Evolutionary conservation across 2,329 filamentous ascomycete species (phyloP), one percentile per base, ranked within the genome.

Genomic region (Colletotrichum sublineola): DNA sequence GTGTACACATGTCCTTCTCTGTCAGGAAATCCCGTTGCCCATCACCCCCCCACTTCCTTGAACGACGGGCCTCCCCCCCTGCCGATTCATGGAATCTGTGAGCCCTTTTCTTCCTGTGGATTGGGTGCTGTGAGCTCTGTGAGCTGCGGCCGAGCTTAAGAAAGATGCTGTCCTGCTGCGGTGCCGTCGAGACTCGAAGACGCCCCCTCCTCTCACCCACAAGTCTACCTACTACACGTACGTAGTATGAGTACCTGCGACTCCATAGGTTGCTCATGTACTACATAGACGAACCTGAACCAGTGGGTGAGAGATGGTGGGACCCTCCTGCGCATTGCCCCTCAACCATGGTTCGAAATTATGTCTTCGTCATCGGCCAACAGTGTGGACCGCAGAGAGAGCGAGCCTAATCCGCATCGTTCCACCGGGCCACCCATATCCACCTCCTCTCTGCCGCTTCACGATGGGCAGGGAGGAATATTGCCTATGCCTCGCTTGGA

Each of bases 21-120:
- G 55, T 63, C 36, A 24, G 66, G 66, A 64, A 68, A 50, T 63
- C 31, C 58, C 66, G 63, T 40, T 46, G 66, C 50, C 11, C 58
- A 68, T 68, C 66, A 56, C 66, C 48, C 58, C 40, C 40, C 50
- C 29, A 18, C 20, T 38, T 33, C 20, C n/a, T 38, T 20, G 42
- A 18, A 24, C 24, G 62, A 36, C 36, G 7, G 31, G 33, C 38
- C 60, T 20, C 36, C 44, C 48, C 48, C 40, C 20, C 20, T 31
- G 24, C 48, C 20, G 53, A 38, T 24, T 42, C 14, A 20, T 18
- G 15, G 14, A 18, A 20, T n/a, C 9, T 44, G 14, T 24, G 12
- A 46, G 44, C 1, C 24, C 5, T 29, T n/a, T 24, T 24, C 24
- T 24, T 24, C 24, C 24, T 24, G 24, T 24, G 24, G 24, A 24